Evolutionary conservation across 2,329 filamentous ascomycete species (phyloP).

Genomic region (Cladosporium sp.): DNA sequence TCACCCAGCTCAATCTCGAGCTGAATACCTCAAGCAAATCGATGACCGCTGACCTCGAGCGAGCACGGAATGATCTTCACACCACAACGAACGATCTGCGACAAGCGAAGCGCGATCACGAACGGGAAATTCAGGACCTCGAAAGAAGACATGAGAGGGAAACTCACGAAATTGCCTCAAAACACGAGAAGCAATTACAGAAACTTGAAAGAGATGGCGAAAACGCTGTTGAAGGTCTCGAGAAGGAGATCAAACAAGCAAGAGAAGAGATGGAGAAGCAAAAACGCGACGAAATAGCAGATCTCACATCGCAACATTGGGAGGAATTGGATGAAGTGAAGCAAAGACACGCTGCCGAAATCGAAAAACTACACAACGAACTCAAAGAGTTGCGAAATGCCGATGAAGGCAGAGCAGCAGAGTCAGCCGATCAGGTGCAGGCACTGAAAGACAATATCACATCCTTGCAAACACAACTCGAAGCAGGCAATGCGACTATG

Average conservation of each 20-base stretch:
- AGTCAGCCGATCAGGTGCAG: slow-evolving; percentile 48
- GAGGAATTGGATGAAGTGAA: slow-evolving; percentile 65
- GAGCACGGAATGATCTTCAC: slow-evolving; percentile 30
- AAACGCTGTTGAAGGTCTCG: slow-evolving; percentile 55
- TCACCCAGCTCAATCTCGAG: slow-evolving; percentile 31
- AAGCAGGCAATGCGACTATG: slow-evolving; percentile 57
- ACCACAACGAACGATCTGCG: slow-evolving; percentile 29
- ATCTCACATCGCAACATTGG: slow-evolving; percentile 57
- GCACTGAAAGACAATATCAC: slow-evolving; percentile 25
- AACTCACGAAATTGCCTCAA: slow-evolving; percentile 21
- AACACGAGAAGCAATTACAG: slow-evolving; percentile 27
- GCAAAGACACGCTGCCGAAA: slow-evolving; percentile 59
- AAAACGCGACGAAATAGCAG: slow-evolving; percentile 53
- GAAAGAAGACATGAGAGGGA: slow-evolving; percentile 27
- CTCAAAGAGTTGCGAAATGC: slow-evolving; percentile 48
- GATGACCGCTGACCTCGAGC: slow-evolving; percentile 63
- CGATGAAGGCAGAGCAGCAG: slow-evolving; percentile 52
- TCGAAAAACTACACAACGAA: slow-evolving; percentile 58
- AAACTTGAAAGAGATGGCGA: slow-evolving; percentile 37
- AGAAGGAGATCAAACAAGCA: slow-evolving; percentile 45
- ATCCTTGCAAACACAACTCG: slow-evolving; percentile 21
- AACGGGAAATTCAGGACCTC: slow-evolving; percentile 28
- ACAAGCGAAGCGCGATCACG: slow-evolving; percentile 30
- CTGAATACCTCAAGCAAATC: slow-evolving; percentile 50
- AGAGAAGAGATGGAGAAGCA: slow-evolving; percentile 39